phyloP scores from a whole-genome alignment of 768 basidiomycete species.

The Auriculariales sp. region DNA sequence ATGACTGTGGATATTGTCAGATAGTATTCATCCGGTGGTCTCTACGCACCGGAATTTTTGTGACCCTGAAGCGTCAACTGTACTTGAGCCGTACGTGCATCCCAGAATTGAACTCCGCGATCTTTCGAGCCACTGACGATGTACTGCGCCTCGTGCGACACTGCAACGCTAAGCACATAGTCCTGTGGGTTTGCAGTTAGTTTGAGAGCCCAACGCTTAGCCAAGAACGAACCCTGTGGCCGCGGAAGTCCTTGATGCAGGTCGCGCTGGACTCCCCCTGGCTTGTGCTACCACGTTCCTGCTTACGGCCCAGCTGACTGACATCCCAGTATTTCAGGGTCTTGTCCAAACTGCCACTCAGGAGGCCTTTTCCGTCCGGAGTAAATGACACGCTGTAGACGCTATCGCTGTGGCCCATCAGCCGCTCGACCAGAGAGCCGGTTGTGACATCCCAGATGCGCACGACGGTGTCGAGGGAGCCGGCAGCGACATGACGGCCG shows the following conservation, averaged over 20 bases:
- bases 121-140: slow-evolving; percentile 95
- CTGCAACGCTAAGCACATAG: slow-evolving; percentile 60
- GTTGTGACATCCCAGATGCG: slow-evolving; percentile 73
- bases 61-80: slow-evolving; percentile 88
- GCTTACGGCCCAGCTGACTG: slow-evolving; percentile 16
- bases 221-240: slow-evolving; percentile 52
- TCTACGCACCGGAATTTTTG: slow-evolving; percentile 29
- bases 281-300: slow-evolving; percentile 4
- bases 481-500: slow-evolving; percentile 46
- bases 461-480: slow-evolving; percentile 47
- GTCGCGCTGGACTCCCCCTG: slow-evolving; percentile 1
- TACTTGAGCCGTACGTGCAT: slow-evolving; percentile 59
- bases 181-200: slow-evolving; percentile 24
- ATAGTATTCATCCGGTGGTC: background rate
- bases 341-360: slow-evolving; percentile 84
- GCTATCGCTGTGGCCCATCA: slow-evolving; percentile 68
- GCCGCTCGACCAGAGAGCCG: slow-evolving; percentile 51
- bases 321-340: slow-evolving; percentile 83
- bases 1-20: slow-evolving; percentile 19
- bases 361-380: slow-evolving; percentile 75
- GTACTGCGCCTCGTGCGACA: slow-evolving; percentile 87
- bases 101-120: slow-evolving; percentile 91
- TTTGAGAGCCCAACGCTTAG: background rate
- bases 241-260: slow-evolving; percentile 77
- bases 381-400: slow-evolving; percentile 87